Base-by-base conservation (phyloP, 768 basidiomycete genomes). In the Mycena floridula region DNA sequence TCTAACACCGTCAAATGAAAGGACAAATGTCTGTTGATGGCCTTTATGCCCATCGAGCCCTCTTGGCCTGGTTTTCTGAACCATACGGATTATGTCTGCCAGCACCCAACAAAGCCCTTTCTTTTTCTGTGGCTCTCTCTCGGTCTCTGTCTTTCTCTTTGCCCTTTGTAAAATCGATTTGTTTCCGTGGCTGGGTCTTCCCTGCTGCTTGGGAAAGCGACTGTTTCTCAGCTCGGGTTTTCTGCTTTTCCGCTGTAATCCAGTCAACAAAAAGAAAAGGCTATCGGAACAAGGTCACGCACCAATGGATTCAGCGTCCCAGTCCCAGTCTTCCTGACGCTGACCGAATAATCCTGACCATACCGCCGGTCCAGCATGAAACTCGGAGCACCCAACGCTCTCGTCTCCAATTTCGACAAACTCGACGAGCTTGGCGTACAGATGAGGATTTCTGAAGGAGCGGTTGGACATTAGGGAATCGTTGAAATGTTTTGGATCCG, bases 381-480 rank as follows among this genome's bases (percentile, higher is more conserved):
- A 67, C 45, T 88, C 84, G 56, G 94, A 93, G 51, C 90, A 89
- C 2, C 85, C 86, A n/a, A 79, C 68, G 13, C 83, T 77, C 61
- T 98, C 95, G 55, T 95, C 84, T 13, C 94, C 85, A 43, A 43
- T 43, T 46, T 87, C 85, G 13, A 96, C 82, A 59, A 94, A 96
- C 57, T 96, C 90, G 50, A 99, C 94, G 2, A 99, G 79, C 54
- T 92, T 92, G 11, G 89, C 73, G 62, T 95, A 96, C n/a, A 98
- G 77, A 57, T 96, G 90, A 0, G 95, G 95, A 57, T 99, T 99
- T 22, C 92, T 82, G 65, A 98, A 99, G 4, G 91, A 83, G 36
- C 90, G 83, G 52, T 88, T 90, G 7, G 83, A 79, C 82, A 97
- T 90, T 32, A 99, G 76, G 2, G 89, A 89, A 61, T 96, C 92